Conservation (phyloP, 2,329 filamentous ascomycete species). For the Penicillium freii region DNA sequence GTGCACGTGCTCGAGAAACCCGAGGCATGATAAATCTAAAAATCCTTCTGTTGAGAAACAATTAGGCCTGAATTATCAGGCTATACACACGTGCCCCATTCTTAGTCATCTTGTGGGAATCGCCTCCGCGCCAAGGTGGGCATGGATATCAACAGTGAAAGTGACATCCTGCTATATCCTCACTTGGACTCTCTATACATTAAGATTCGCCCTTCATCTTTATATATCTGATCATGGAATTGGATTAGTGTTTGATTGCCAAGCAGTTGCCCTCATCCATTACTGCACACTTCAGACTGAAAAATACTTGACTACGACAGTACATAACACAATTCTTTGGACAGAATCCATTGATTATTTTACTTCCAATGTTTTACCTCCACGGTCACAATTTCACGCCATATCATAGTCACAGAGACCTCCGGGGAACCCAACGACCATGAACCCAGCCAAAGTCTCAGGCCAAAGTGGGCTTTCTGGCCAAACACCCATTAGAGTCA, state of each 20-base stretch:
- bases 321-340: background rate
- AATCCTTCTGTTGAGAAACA: background rate
- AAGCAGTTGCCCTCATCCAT: background rate
- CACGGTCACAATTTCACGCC: background rate
- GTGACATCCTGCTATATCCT: background rate
- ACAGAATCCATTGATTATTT: background rate
- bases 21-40: background rate
- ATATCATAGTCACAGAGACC: background rate
- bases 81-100: background rate
- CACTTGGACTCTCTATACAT: background rate
- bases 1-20: background rate
- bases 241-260: background rate
- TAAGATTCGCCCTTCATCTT: no score
- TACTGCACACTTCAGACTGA: background rate
- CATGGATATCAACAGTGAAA: slow-evolving; percentile 1
- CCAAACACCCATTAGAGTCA: slow-evolving; percentile 17
- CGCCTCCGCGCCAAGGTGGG: background rate
- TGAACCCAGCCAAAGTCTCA: slow-evolving; percentile 1
- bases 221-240: no score
- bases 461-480: background rate
- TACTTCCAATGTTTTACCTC: background rate
- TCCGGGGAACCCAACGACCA: background rate
- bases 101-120: slow-evolving; percentile 4
- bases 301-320: background rate
- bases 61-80: background rate